Evolutionary conservation across 345 rosid genomes (phyloP).

Genomic region (Pistacia integerrima): DNA sequence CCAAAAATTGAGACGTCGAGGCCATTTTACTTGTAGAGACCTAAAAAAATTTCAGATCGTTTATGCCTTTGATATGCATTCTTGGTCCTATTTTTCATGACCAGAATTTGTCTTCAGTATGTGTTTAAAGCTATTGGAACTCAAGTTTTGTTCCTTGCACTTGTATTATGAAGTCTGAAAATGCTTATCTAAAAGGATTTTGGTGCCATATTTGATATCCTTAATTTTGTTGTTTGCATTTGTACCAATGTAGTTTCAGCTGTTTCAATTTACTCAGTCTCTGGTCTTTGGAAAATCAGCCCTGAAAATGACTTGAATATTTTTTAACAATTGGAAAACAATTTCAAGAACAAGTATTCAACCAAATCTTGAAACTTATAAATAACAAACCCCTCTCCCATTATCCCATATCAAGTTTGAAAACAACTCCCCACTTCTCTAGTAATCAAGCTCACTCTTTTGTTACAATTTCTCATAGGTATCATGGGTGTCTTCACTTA

Average conservation of each 20-base stretch:
- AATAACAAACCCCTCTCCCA: neutral
- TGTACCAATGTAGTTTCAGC: neutral
- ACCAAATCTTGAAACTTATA: slow-evolving; percentile 14
- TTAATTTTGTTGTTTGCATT: slow-evolving; percentile 14
- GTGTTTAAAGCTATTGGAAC: slow-evolving; percentile 4
- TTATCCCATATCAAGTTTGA: neutral
- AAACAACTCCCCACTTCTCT: neutral
- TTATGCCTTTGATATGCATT: neutral
- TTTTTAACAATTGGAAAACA: neutral
- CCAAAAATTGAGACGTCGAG: neutral
- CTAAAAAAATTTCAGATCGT: too few species aligned
- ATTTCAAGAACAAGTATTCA: neutral
- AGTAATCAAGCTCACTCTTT: neutral
- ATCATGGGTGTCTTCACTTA: slow-evolving; percentile 25
- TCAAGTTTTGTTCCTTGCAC: neutral
- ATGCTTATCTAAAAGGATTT: neutral
- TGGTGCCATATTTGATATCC: slow-evolving; percentile 8
- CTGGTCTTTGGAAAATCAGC: slow-evolving; percentile 22
- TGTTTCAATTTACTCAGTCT: neutral
- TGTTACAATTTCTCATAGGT: neutral
- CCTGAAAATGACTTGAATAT: slow-evolving; percentile 6
- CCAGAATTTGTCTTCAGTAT: neutral
- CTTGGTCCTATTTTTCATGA: neutral
- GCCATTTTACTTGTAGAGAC: neutral
- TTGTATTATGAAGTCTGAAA: neutral